Conservation (phyloP, 2,329 filamentous ascomycete species). For the Hypoxylon sp. region DNA sequence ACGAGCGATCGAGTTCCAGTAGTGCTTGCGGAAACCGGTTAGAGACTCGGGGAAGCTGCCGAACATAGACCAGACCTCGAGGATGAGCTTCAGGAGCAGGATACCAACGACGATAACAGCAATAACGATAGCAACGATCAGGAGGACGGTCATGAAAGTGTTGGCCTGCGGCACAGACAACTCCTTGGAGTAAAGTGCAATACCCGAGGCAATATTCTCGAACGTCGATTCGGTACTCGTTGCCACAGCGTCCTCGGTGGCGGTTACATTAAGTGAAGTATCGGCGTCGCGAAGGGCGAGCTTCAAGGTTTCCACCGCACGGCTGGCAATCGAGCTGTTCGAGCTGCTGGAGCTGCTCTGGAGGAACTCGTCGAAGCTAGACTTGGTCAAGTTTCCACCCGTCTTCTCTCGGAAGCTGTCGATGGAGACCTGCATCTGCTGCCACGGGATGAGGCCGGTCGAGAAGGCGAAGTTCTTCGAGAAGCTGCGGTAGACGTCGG, state of each 20-base stretch:
- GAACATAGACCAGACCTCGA: conserved; percentile 91
- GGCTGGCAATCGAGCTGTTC: conserved; percentile 59
- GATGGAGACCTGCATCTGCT: conserved; percentile 79
- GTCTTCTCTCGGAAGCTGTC: conserved; percentile 82
- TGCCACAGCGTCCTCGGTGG: conserved; percentile 40
- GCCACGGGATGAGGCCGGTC: conserved; percentile 84
- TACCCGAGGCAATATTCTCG: conserved; percentile 70
- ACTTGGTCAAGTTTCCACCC: conserved; percentile 85
- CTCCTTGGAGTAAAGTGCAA: conserved; percentile 84
- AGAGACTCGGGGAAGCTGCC: conserved; percentile 84
- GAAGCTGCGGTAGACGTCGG: conserved; percentile 87
- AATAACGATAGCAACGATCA: conserved; percentile 88
- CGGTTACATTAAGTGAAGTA: conserved; percentile 54
- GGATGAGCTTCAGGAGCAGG: conserved; percentile 86
- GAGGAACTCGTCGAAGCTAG: conserved; percentile 76
- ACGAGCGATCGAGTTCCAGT: conserved; percentile 91
- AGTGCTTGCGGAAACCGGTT: conserved; percentile 88
- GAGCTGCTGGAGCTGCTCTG: conserved; percentile 62
- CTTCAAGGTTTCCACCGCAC: conserved; percentile 57
- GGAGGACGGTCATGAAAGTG: conserved; percentile 93
- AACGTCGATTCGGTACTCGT: conserved; percentile 47
- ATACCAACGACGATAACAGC: conserved; percentile 86
- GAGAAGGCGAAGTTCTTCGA: conserved; percentile 94
- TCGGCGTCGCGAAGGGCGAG: conserved; percentile 64
- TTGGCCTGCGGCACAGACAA: conserved; percentile 87